These are phyloP conservation scores for Dendrobium catenatum DNA, from an alignment of 106 monocot genomes.

Conservation along the genomic window DNA sequence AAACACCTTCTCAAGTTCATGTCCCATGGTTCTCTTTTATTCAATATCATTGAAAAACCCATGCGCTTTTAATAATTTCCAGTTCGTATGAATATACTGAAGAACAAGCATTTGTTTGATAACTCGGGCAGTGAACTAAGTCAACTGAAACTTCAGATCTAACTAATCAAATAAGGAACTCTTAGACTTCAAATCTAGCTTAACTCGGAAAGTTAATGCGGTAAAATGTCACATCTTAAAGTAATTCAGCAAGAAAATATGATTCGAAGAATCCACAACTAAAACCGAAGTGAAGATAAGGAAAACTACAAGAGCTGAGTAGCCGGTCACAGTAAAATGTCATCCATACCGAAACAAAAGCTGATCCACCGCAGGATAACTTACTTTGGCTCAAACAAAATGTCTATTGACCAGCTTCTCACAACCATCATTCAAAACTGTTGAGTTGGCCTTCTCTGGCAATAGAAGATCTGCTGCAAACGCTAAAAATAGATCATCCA, in stretches of 20 bases:
- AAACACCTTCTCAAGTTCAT: conserved; percentile 40
- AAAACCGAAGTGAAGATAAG: background rate
- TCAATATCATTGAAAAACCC: conserved; percentile 29
- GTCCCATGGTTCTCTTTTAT: conserved; percentile 49
- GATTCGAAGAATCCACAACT: background rate
- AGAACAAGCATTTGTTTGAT: background rate
- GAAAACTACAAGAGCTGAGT: background rate
- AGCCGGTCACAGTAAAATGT: background rate
- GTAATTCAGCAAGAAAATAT: background rate
- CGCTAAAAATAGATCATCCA: background rate
- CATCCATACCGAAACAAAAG: background rate
- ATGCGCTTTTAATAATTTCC: background rate
- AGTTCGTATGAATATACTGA: background rate
- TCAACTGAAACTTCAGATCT: background rate
- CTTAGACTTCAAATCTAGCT: background rate
- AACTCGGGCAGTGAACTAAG: background rate
- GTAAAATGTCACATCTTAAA: background rate
- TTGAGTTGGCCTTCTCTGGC: background rate
- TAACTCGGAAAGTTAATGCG: background rate
- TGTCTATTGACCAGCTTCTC: background rate
- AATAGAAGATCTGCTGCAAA: background rate
- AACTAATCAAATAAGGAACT: background rate
- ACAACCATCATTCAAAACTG: background rate
- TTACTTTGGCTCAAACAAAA: background rate
- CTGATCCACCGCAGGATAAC: background rate